Percentiles rank a stretch among this genome's conserved stretches.
These are phyloP conservation scores for Plectosphaerella sp. DNA, from an alignment of 2,329 filamentous ascomycete genomes.

Conservation along the genomic window DNA sequence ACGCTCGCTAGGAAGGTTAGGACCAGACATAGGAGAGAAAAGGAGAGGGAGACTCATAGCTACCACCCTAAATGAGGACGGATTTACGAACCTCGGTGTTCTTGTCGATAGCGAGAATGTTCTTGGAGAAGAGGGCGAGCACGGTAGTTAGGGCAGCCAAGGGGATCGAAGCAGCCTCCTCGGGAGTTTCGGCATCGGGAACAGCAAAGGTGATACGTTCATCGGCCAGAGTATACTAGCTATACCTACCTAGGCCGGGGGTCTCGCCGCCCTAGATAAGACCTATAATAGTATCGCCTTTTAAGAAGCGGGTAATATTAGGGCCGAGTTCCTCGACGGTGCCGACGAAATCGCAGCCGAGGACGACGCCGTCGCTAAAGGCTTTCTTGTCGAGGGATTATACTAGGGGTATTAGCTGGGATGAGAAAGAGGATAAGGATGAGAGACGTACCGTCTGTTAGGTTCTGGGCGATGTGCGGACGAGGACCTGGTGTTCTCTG, in stretches of 20 bases:
- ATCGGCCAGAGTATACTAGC: conserved; percentile 33
- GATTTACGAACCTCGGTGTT: conserved; percentile 1
- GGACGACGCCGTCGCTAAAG: conserved; percentile 30
- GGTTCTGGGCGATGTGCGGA: conserved; percentile 21
- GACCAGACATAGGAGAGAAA: neutral
- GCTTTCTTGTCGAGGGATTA: conserved; percentile 26
- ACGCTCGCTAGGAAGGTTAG: conserved; percentile 24
- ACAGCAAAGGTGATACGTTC: conserved; percentile 34
- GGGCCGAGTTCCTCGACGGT: conserved; percentile 25
- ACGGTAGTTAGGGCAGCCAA: conserved; percentile 32
- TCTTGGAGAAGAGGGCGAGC: conserved; percentile 32
- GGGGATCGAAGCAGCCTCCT: conserved; percentile 31
- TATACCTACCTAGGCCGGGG: conserved; percentile 30
- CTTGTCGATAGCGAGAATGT: conserved; percentile 26
- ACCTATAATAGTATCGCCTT: conserved; percentile 17
- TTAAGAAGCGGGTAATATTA: conserved; percentile 8
- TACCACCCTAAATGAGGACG: conserved; percentile 39
- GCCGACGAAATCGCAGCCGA: conserved; percentile 32
- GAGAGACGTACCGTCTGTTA: conserved; percentile 15
- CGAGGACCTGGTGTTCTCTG: conserved; percentile 14
- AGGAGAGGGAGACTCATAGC: conserved; percentile 22
- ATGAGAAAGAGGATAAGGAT: neutral
- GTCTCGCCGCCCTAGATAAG: conserved; percentile 23
- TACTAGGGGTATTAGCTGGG: conserved; percentile 13
- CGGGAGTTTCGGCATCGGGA: conserved; percentile 19